Evolutionary conservation across 441 rosid genomes (phyloP).

Genomic region (Euphorbia celastroides): DNA sequence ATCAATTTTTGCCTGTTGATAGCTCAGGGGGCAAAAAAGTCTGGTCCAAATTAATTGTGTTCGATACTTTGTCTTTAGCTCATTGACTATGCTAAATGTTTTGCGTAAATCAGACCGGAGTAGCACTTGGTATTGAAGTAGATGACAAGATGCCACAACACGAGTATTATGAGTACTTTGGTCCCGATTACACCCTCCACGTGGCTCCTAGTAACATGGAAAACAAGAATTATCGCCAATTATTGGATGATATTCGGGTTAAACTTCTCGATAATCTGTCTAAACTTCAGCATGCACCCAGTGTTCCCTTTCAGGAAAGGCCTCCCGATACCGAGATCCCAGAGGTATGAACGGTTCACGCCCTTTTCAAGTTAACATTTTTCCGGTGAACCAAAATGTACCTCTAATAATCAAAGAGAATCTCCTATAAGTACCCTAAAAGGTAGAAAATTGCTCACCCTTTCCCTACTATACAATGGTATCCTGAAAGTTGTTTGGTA

Average conservation of each 20-base stretch:
- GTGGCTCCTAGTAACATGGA: constrained; percentile 89
- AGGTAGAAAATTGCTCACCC: background rate
- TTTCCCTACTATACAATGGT: background rate
- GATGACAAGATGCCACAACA: constrained; percentile 82
- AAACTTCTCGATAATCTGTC: constrained; percentile 79
- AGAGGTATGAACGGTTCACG: constrained; percentile 44
- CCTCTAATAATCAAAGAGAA: background rate
- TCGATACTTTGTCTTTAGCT: background rate
- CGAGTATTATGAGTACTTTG: constrained; percentile 72
- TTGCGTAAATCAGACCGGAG: constrained; percentile 47
- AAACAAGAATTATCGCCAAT: constrained; percentile 56
- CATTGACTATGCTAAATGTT: background rate
- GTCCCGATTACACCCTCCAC: constrained; percentile 73
- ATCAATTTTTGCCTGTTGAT: too few species aligned
- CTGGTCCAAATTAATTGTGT: background rate
- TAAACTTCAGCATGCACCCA: constrained; percentile 87
- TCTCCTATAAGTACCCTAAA: too few species aligned
- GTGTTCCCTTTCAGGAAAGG: constrained; percentile 83
- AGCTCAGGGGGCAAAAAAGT: too few species aligned
- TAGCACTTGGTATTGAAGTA: constrained; percentile 74
- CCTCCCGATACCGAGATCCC: constrained; percentile 73
- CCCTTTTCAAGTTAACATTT: background rate
- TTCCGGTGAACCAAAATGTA: background rate
- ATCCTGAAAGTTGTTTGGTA: background rate
- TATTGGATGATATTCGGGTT: constrained; percentile 52